Evolutionary conservation across 352 stramenopile species (phyloP).

Genomic region (Peronosclerospora sorghi): DNA sequence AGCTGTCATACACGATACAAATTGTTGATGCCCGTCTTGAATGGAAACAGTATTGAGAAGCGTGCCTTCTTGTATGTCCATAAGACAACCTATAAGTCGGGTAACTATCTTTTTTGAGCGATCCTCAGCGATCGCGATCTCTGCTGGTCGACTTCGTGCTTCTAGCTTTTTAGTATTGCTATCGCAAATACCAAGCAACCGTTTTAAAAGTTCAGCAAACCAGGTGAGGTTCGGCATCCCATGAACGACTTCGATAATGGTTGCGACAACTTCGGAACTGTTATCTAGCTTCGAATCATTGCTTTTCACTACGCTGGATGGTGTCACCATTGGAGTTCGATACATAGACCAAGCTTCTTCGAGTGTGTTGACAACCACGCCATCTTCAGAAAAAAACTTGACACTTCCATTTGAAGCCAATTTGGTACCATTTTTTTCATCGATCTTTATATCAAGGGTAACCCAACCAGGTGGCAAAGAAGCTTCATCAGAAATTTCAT

Average conservation of each 20-base stretch:
- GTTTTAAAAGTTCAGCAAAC: slow-evolving; percentile 59
- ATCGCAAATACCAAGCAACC: slow-evolving; percentile 31
- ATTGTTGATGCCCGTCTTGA: slow-evolving; percentile 40
- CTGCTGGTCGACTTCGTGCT: slow-evolving; percentile 28
- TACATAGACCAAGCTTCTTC: slow-evolving; percentile 56
- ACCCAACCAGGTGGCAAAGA: slow-evolving; percentile 48
- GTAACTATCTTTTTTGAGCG: slow-evolving; percentile 56
- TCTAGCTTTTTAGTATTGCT: slow-evolving; percentile 6
- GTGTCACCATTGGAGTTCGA: slow-evolving; percentile 39
- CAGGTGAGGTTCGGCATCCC: slow-evolving; percentile 58
- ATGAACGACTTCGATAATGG: slow-evolving; percentile 72
- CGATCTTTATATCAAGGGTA: slow-evolving; percentile 3
- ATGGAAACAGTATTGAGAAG: slow-evolving; percentile 45
- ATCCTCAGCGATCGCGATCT: slow-evolving; percentile 36
- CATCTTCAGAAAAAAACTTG: slow-evolving; percentile 54
- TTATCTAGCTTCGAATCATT: slow-evolving; percentile 57
- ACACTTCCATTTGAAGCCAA: not conserved
- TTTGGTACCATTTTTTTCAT: slow-evolving; percentile 1
- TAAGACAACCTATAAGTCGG: slow-evolving; percentile 47
- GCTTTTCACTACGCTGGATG: slow-evolving; percentile 52
- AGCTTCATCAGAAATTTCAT: slow-evolving; percentile 31
- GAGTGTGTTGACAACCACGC: slow-evolving; percentile 28
- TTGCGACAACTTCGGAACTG: slow-evolving; percentile 39
- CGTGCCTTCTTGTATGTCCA: slow-evolving; percentile 64
- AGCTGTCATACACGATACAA: slow-evolving; percentile 69